These are phyloP conservation scores for Stachybotrys chlorohalonatus DNA, from an alignment of 2,329 filamentous ascomycete genomes.

Conservation along the genomic window DNA sequence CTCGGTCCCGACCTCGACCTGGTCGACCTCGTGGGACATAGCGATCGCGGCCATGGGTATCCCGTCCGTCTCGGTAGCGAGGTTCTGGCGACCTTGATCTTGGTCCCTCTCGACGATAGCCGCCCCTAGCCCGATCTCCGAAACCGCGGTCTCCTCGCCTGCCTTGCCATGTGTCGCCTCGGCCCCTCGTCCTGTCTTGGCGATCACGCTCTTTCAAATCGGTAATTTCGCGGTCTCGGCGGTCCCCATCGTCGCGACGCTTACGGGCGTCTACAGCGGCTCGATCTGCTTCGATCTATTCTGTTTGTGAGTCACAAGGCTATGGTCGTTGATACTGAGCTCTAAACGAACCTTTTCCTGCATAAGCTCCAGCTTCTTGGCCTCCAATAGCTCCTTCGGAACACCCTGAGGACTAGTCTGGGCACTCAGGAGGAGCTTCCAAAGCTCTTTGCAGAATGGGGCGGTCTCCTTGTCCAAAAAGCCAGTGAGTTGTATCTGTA, in stretches of 20 bases:
- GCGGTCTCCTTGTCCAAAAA: constrained; percentile 91
- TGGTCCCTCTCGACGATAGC: constrained; percentile 32
- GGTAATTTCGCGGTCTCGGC: constrained; percentile 62
- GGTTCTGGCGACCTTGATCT: constrained; percentile 40
- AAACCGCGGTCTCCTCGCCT: constrained; percentile 43
- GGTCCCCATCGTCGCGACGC: constrained; percentile 61
- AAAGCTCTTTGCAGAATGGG: constrained; percentile 85
- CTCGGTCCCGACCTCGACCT: constrained; percentile 29
- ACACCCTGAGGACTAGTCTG: constrained; percentile 84
- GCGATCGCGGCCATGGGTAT: constrained; percentile 39
- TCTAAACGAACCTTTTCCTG: constrained; percentile 70
- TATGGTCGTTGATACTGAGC: neutral
- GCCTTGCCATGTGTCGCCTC: constrained; percentile 44
- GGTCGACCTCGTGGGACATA: constrained; percentile 42
- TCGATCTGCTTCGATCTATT: constrained; percentile 71
- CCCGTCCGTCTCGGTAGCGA: constrained; percentile 31
- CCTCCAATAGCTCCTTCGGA: constrained; percentile 87
- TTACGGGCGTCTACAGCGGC: constrained; percentile 66
- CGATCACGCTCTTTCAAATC: constrained; percentile 58
- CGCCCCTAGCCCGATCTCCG: constrained; percentile 32
- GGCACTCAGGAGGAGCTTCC: constrained; percentile 84
- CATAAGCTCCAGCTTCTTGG: constrained; percentile 90
- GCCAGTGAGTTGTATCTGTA: constrained; percentile 90
- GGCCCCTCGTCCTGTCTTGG: constrained; percentile 41
- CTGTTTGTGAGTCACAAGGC: neutral